Evolutionary conservation across 345 rosid genomes (phyloP).

Genomic region (Aquilaria sinensis): DNA sequence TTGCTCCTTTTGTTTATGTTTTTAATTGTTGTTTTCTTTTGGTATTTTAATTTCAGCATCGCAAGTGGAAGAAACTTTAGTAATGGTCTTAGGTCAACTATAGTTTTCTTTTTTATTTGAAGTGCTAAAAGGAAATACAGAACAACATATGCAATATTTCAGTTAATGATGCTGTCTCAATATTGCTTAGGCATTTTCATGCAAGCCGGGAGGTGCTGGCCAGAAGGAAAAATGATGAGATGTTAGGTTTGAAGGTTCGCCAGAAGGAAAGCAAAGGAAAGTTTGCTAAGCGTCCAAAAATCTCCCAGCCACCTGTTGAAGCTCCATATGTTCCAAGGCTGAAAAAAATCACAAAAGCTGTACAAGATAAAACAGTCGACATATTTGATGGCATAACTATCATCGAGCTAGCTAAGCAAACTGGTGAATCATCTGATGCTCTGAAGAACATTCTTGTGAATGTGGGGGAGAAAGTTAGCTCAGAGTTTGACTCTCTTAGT

Average conservation of each 20-base stretch:
- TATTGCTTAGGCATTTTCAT: slow-evolving; percentile 50
- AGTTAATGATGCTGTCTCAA: slow-evolving; percentile 7
- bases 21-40: neutral
- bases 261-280: slow-evolving; percentile 51
- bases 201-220: slow-evolving; percentile 45
- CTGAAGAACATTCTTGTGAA: slow-evolving; percentile 64
- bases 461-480: slow-evolving; percentile 70
- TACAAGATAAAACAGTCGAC: slow-evolving; percentile 54
- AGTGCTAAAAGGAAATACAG: neutral
- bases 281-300: slow-evolving; percentile 44
- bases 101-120: neutral
- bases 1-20: neutral
- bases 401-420: slow-evolving; percentile 70
- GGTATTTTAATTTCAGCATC: neutral
- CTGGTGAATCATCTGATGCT: slow-evolving; percentile 46
- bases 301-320: slow-evolving; percentile 60
- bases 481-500: slow-evolving; percentile 76
- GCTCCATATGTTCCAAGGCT: slow-evolving; percentile 68
- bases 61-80: neutral
- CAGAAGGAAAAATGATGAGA: slow-evolving; percentile 35
- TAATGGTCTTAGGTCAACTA: too few relatives aligned
- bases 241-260: slow-evolving; percentile 40
- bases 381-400: slow-evolving; percentile 86
- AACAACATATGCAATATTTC: neutral
- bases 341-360: slow-evolving; percentile 35